Percentiles rank a stretch among this genome's conserved stretches.
Conservation (phyloP, 768 basidiomycete species). For the Mycena haematopus region DNA sequence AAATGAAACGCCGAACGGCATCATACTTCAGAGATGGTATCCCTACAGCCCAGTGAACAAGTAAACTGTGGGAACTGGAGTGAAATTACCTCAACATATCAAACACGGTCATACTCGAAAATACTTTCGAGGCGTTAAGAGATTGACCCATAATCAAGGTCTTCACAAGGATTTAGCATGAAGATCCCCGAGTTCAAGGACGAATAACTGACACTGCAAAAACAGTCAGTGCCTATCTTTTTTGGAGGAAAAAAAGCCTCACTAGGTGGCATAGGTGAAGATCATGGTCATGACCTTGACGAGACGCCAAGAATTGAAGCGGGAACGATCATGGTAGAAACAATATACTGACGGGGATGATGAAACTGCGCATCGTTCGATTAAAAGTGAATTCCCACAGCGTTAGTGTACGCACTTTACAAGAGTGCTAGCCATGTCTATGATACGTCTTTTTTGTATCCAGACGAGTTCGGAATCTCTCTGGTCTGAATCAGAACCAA, state of each 20-base stretch:
- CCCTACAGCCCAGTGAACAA: not conserved
- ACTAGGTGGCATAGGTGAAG: conserved; percentile 51
- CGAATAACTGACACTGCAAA: conserved; percentile 24
- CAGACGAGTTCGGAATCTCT: conserved; percentile 53
- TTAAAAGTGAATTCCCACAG: not conserved
- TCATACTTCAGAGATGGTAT: not conserved
- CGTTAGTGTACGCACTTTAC: conserved; percentile 34
- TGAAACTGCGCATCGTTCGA: conserved; percentile 38
- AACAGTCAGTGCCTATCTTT: conserved; percentile 36
- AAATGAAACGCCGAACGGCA: not conserved
- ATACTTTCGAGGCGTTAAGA: conserved; percentile 32
- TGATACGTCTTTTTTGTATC: conserved; percentile 47
- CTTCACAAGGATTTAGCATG: not conserved
- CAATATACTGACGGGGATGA: conserved; percentile 27
- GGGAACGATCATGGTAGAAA: not conserved
- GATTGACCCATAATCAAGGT: conserved; percentile 15
- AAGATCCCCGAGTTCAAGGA: not conserved
- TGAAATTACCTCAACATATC: conserved; percentile 45
- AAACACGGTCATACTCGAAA: conserved; percentile 50
- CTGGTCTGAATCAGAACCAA: not conserved
- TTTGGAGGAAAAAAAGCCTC: not conserved
- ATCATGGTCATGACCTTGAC: conserved; percentile 54
- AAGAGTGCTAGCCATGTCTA: conserved; percentile 44
- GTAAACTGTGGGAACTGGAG: not conserved
- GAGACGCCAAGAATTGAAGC: not conserved